Conservation (phyloP, 768 basidiomycete genomes). For the Lactarius indigo region DNA sequence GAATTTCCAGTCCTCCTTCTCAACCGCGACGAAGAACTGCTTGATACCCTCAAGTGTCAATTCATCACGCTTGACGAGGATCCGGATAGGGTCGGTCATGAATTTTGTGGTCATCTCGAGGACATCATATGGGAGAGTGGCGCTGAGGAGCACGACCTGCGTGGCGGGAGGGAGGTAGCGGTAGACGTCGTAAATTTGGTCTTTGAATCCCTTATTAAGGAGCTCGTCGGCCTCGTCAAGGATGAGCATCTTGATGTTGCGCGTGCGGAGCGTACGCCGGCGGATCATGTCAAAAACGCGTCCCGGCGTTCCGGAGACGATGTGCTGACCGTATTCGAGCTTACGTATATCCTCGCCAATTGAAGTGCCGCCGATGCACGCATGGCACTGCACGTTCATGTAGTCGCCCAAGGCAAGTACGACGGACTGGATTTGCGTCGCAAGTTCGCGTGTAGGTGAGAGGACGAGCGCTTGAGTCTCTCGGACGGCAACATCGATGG, state of each 20-base stretch:
- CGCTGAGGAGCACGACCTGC: constrained; percentile 94
- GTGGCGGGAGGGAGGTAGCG: constrained; percentile 96
- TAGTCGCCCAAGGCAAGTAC: constrained; percentile 96
- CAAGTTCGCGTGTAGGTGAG: constrained; percentile 97
- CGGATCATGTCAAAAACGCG: constrained; percentile 99
- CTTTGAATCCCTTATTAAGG: constrained; percentile 97
- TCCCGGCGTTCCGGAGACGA: constrained; percentile 95
- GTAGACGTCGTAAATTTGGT: constrained; percentile 99
- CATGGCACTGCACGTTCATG: constrained; percentile 99
- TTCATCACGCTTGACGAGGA: constrained; percentile 99
- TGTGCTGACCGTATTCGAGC: constrained; percentile 95
- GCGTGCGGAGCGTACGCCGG: constrained; percentile 84
- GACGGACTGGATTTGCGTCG: constrained; percentile 98
- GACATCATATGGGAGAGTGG: constrained; percentile 94
- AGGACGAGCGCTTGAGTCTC: constrained; percentile 96
- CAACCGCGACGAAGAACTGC: constrained; percentile 97
- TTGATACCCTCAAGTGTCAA: constrained; percentile 95
- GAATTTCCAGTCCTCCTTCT: constrained; percentile 99
- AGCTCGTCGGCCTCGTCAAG: constrained; percentile 96
- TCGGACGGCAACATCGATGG: constrained; percentile 91
- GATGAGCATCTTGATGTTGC: constrained; percentile 97
- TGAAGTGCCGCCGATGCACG: constrained; percentile 95
- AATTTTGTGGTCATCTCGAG: constrained; percentile 99
- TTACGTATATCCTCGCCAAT: constrained; percentile 98
- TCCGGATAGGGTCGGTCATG: constrained; percentile 98